Evolutionary conservation across 192 early-diverging fungal species (phyloP).

Genomic region (Geosiphon pyriformis): DNA sequence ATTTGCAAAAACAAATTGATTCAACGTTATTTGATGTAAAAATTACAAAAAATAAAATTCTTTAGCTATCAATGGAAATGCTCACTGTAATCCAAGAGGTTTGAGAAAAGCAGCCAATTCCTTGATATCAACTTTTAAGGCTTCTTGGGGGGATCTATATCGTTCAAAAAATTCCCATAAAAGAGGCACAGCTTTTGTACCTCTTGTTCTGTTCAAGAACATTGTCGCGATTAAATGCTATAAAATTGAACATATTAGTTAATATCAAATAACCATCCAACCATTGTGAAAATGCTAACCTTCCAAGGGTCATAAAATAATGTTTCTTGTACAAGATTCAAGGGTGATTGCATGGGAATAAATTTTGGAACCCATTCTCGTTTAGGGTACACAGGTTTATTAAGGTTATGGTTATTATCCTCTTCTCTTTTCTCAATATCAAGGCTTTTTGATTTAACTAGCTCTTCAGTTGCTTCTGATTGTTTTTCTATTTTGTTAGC

Average conservation of each 20-base stretch:
- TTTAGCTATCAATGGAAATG: not conserved
- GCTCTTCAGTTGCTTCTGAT: too few species aligned
- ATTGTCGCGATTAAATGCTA: constrained; percentile 21
- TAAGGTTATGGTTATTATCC: too few species aligned
- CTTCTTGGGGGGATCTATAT: constrained; percentile 13
- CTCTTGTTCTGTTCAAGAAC: constrained; percentile 20
- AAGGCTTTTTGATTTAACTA: too few species aligned
- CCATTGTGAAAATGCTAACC: not conserved
- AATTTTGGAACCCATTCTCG: constrained; percentile 8
- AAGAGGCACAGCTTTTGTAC: constrained; percentile 10
- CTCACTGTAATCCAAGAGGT: constrained; percentile 25
- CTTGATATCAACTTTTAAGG: constrained; percentile 8
- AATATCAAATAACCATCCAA: not conserved
- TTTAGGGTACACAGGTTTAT: too few species aligned
- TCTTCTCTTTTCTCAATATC: too few species aligned
- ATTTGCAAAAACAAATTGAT: not conserved
- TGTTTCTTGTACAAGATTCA: constrained; percentile 23
- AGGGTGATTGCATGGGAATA: constrained; percentile 21
- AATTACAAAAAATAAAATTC: not conserved
- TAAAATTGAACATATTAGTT: not conserved
- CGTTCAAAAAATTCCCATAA: constrained; percentile 26
- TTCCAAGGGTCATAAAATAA: constrained; percentile 26
- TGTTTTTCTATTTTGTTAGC: too few species aligned
- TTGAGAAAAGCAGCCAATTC: constrained; percentile 8
- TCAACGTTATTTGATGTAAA: not conserved